phyloP scores from a whole-genome alignment of 2,329 filamentous ascomycete genomes.

The Paracamarosporium sp. region DNA sequence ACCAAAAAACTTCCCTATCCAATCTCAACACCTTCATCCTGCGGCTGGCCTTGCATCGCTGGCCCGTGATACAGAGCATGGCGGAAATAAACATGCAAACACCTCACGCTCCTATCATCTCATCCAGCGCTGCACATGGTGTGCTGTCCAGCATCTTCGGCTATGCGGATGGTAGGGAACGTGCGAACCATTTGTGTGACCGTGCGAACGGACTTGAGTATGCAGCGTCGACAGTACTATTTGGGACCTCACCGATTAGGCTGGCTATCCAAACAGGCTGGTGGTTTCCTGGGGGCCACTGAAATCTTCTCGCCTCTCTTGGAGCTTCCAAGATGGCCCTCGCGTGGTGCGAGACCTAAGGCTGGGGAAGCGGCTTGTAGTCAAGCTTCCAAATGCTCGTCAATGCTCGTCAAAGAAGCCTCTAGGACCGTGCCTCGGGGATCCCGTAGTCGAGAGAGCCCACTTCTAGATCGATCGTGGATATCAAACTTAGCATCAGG shows the following conservation, averaged over 20 bases:
- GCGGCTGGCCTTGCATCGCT: conserved; percentile 3
- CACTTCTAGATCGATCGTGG: not conserved
- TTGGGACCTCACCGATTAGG: not conserved
- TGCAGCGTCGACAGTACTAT: not conserved
- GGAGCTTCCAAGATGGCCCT: conserved; percentile 2
- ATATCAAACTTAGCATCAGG: not conserved
- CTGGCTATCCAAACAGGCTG: not conserved
- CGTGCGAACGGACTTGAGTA: conserved; percentile 2
- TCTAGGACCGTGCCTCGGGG: not conserved
- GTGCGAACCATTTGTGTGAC: not conserved
- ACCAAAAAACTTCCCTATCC: not conserved
- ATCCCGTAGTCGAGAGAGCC: not conserved
- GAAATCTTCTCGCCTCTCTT: not conserved
- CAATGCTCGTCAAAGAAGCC: not conserved
- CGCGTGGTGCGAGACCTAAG: not conserved
- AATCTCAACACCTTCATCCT: conserved; percentile 5
- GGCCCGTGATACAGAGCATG: not conserved
- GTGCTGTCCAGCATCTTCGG: not conserved
- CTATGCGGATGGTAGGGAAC: not conserved
- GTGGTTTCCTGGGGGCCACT: not conserved
- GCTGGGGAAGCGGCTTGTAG: not conserved
- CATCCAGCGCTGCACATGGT: not conserved
- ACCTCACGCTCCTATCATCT: not conserved
- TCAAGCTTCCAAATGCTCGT: not conserved
- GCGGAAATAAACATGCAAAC: conserved; percentile 7